Conservation (phyloP, 768 basidiomycete species). For the Tephrocybe sp. region DNA sequence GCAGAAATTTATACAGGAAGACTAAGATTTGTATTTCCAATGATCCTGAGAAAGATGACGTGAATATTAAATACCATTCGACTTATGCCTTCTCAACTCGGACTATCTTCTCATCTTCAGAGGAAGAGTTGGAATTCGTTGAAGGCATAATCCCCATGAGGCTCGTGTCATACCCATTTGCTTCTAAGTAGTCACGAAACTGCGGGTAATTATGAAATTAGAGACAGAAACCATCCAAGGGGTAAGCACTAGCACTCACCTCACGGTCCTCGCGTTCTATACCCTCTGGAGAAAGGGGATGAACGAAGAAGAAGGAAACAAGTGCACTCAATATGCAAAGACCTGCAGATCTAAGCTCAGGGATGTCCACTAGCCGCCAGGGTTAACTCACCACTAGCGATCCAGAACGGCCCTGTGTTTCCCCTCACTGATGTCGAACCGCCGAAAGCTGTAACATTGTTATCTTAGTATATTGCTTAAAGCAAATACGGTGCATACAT, state of each 20-base stretch:
- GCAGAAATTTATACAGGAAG: too few relatives aligned
- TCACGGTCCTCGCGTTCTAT: constrained; percentile 11
- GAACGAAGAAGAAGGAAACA: constrained; percentile 9
- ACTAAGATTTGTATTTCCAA: too few relatives aligned
- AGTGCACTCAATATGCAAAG: constrained; percentile 12
- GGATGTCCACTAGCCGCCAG: not conserved
- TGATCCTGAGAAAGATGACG: too few relatives aligned
- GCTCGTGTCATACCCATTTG: constrained; percentile 17
- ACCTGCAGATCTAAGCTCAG: not conserved
- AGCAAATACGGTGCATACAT: constrained; percentile 31
- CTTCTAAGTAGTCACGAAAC: constrained; percentile 20
- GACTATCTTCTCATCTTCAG: not conserved
- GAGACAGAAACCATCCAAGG: not conserved
- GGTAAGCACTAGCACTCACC: not conserved
- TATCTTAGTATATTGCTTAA: not conserved
- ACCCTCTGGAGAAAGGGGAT: constrained; percentile 8
- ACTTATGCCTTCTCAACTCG: not conserved
- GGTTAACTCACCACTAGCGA: constrained; percentile 57
- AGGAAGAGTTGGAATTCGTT: not conserved
- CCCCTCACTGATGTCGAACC: constrained; percentile 47
- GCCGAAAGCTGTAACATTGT: constrained; percentile 48
- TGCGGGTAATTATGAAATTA: not conserved
- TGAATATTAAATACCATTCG: too few relatives aligned
- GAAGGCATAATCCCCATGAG: constrained; percentile 11
- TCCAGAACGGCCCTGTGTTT: constrained; percentile 84